phyloP scores from a whole-genome alignment of 306 rosid species.

The Lotus japonicus region DNA sequence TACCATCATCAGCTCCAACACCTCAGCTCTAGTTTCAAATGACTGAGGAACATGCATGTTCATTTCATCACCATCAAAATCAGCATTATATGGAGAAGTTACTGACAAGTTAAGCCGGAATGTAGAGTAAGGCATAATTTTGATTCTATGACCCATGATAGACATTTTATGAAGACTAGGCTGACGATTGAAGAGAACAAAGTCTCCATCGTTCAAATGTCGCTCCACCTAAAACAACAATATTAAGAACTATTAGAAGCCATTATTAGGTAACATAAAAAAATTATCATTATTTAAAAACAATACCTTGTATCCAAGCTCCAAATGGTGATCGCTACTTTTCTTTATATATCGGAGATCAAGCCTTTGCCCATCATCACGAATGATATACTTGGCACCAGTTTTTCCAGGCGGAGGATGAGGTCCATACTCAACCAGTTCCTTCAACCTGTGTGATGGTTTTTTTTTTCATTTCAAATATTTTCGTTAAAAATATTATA shows the following conservation, averaged over 20 bases:
- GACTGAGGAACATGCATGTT: slow-evolving; percentile 99
- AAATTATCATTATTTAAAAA: background rate
- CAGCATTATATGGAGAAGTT: slow-evolving; percentile 96
- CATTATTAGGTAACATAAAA: background rate
- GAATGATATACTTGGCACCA: slow-evolving; percentile 96
- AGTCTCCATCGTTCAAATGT: slow-evolving; percentile 95
- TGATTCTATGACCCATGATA: slow-evolving; percentile 98
- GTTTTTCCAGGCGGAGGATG: slow-evolving; percentile 99
- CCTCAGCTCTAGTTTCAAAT: slow-evolving; percentile 99
- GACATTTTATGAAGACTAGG: slow-evolving; percentile 99
- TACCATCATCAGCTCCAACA: slow-evolving; percentile 98
- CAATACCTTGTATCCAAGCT: slow-evolving; percentile 92
- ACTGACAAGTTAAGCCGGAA: slow-evolving; percentile 90
- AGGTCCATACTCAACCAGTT: slow-evolving; percentile 95
- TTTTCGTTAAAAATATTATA: background rate
- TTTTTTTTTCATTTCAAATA: slow-evolving; percentile 7
- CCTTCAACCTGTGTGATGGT: slow-evolving; percentile 73
- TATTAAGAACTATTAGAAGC: slow-evolving; percentile 9
- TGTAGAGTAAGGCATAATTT: slow-evolving; percentile 98
- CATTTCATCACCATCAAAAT: slow-evolving; percentile 99
- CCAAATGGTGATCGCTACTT: slow-evolving; percentile 98
- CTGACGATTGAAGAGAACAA: slow-evolving; percentile 95
- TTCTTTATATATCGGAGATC: slow-evolving; percentile 96
- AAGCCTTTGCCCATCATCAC: slow-evolving; percentile 98
- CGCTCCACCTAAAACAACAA: slow-evolving; percentile 85